phyloP scores from a whole-genome alignment of 345 rosid species.

The Populus davidiana region DNA sequence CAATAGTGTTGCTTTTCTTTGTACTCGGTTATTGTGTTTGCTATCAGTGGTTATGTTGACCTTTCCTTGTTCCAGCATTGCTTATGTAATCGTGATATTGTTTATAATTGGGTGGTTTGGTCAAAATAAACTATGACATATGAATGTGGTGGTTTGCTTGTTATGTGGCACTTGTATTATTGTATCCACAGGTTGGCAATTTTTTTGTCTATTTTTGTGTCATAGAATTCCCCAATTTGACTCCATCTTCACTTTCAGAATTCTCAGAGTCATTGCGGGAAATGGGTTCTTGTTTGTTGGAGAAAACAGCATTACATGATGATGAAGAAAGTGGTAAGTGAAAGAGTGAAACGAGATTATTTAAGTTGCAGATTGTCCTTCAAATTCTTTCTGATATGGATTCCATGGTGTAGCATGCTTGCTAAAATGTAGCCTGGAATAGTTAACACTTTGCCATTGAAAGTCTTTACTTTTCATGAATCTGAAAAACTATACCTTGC shows the following conservation, averaged over 20 bases:
- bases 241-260: constrained; percentile 46
- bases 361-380: background rate
- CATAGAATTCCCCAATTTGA: background rate
- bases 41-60: background rate
- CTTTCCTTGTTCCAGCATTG: background rate
- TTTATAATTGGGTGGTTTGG: background rate
- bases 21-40: background rate
- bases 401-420: background rate
- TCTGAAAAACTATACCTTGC: background rate
- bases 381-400: background rate
- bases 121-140: background rate
- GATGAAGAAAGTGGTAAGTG: constrained; percentile 73
- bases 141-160: background rate
- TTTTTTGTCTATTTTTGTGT: background rate
- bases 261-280: constrained; percentile 92
- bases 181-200: background rate
- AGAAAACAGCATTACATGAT: constrained; percentile 61
- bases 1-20: background rate
- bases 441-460: background rate
- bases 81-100: background rate
- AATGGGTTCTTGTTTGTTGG: constrained; percentile 87
- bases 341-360: background rate
- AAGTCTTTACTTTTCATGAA: background rate
- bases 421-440: background rate
- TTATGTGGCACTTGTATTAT: background rate